These are phyloP conservation scores for Ascochyta pisi DNA, from an alignment of 2,329 filamentous ascomycete genomes.

Conservation along the genomic window DNA sequence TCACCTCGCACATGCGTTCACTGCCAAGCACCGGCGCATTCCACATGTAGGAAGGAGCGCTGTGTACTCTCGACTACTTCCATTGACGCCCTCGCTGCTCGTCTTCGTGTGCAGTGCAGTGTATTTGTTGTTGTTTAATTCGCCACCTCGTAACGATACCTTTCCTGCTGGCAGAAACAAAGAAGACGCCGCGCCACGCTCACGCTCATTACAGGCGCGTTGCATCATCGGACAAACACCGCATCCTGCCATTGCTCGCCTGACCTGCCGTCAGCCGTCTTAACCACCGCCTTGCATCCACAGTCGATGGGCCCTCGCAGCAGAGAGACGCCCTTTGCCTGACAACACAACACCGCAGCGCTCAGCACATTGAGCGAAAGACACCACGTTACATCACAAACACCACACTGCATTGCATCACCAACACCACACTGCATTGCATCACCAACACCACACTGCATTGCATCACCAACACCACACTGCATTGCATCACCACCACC, in stretches of 20 bases:
- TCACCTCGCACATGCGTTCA: conserved; percentile 18
- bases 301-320: background rate
- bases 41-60: background rate
- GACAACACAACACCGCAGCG: no score
- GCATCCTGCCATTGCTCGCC: conserved; percentile 9
- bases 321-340: background rate
- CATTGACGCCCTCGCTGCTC: background rate
- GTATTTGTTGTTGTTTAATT: background rate
- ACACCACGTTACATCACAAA: background rate
- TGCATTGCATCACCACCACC: no score
- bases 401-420: conserved; percentile 12
- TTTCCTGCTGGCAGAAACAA: background rate
- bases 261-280: conserved; percentile 9
- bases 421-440: background rate
- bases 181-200: background rate
- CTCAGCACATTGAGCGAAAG: background rate
- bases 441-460: background rate
- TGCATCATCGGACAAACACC: conserved; percentile 8
- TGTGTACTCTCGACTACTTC: background rate
- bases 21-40: conserved; percentile 15
- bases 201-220: conserved; percentile 6
- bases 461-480: conserved; percentile 9
- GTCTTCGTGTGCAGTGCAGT: background rate
- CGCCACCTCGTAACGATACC: no score
- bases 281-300: conserved; percentile 17